Evolutionary conservation across 2,329 filamentous ascomycete genomes (phyloP).

Genomic region (Penicillium sp.): DNA sequence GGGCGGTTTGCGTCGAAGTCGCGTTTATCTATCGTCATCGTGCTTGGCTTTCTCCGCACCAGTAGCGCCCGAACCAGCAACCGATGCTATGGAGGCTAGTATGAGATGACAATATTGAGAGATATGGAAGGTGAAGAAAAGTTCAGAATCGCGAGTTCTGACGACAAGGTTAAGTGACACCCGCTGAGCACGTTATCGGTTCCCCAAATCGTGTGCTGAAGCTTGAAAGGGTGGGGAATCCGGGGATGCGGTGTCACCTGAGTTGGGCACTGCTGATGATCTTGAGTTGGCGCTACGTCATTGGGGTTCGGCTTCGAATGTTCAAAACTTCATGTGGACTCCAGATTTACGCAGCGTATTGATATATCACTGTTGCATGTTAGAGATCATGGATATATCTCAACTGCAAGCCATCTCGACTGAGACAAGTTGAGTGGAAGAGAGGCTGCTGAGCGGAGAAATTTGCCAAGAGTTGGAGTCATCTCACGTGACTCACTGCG

Average conservation of each 20-base stretch:
- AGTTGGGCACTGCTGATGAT: slow-evolving; percentile 20
- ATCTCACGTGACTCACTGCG: slow-evolving; percentile 7
- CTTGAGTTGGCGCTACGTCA: slow-evolving; percentile 23
- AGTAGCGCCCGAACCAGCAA: neutral
- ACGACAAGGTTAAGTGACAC: neutral
- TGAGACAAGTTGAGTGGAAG: neutral
- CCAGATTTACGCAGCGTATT: too few relatives aligned
- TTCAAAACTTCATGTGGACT: neutral
- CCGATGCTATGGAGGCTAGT: neutral
- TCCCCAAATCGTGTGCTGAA: slow-evolving; percentile 5
- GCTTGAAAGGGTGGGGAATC: slow-evolving; percentile 14
- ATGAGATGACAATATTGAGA: neutral
- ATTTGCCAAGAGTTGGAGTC: slow-evolving; percentile 13
- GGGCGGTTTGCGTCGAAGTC: slow-evolving; percentile 47
- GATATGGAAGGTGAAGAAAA: neutral
- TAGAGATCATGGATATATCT: neutral
- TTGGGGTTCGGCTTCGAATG: slow-evolving; percentile 2
- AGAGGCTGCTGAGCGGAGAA: slow-evolving; percentile 1
- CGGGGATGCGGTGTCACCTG: slow-evolving; percentile 19
- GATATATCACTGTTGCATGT: neutral
- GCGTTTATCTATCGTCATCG: slow-evolving; percentile 44
- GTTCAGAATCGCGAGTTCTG: neutral
- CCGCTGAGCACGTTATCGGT: neutral
- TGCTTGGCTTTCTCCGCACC: slow-evolving; percentile 11
- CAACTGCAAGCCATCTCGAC: neutral